phyloP scores from a whole-genome alignment of 192 early-diverging fungal genomes.

The Dissophora globulifera region DNA sequence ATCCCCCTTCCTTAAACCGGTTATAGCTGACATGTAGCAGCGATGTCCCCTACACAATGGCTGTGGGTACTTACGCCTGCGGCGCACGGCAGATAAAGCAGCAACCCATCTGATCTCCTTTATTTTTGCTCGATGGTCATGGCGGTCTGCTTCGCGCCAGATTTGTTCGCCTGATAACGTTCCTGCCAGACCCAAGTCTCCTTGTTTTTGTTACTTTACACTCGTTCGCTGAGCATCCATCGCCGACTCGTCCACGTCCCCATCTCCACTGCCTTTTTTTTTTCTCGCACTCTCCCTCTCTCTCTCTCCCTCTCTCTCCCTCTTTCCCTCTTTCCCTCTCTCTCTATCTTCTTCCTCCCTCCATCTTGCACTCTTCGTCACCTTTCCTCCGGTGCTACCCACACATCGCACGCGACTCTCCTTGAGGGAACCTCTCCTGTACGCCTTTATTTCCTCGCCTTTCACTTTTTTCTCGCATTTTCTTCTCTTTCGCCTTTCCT shows the following conservation, averaged over 20 bases:
- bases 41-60: too few relatives aligned
- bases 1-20: too few relatives aligned
- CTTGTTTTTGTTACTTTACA: slow-evolving; percentile 6
- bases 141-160: background rate
- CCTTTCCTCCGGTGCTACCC: too few relatives aligned
- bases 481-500: too few relatives aligned
- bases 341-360: background rate
- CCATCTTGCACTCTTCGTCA: background rate
- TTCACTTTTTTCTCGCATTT: too few relatives aligned
- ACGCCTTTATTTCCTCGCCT: too few relatives aligned
- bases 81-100: too few relatives aligned
- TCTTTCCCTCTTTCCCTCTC: background rate
- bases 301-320: background rate
- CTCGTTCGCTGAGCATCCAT: background rate
- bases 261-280: background rate
- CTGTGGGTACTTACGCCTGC: too few relatives aligned
- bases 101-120: too few relatives aligned
- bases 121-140: background rate
- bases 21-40: too few relatives aligned
- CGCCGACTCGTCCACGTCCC: background rate
- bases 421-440: slow-evolving; percentile 18
- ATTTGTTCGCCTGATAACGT: slow-evolving; percentile 12
- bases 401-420: background rate
- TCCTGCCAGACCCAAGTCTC: background rate
- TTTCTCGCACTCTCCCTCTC: background rate